These are phyloP conservation scores for Crepidotus sp. DNA, from an alignment of 1,284 basidiomycete genomes.

Conservation along the genomic window DNA sequence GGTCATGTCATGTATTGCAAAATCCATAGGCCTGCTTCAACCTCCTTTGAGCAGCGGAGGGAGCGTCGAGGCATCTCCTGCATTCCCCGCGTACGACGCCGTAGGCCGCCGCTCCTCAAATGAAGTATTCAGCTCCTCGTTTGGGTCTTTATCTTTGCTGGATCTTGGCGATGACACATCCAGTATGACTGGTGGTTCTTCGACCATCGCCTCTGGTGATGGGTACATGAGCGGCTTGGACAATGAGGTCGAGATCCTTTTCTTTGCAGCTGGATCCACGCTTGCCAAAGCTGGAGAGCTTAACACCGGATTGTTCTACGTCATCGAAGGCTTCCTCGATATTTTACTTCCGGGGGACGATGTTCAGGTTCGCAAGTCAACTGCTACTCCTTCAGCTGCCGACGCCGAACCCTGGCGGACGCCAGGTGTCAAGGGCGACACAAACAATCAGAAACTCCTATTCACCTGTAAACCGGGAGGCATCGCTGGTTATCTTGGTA, in stretches of 20 bases:
- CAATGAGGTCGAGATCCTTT: conserved; percentile 94
- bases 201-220: conserved; percentile 44
- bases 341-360: conserved; percentile 64
- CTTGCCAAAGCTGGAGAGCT: conserved; percentile 87
- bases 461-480: conserved; percentile 98
- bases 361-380: conserved; percentile 11
- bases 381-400: conserved; percentile 13
- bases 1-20: conserved; percentile 96
- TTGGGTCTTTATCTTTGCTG: conserved; percentile 78
- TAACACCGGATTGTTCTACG: conserved; percentile 91
- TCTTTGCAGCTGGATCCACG: conserved; percentile 81
- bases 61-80: conserved; percentile 59
- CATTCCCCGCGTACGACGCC: conserved; percentile 45
- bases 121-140: conserved; percentile 63
- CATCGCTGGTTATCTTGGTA: conserved; percentile 94
- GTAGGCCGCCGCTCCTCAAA: conserved; percentile 27
- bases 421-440: conserved; percentile 17
- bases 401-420: conserved; percentile 18
- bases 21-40: conserved; percentile 93
- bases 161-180: conserved; percentile 66
- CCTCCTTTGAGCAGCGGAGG: conserved; percentile 61
- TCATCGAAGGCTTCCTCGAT: conserved; percentile 96
- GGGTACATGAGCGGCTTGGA: conserved; percentile 74
- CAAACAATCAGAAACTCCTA: conserved; percentile 49
- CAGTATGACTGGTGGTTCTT: conserved; percentile 54